These are phyloP conservation scores for Gelatoporia subvermispora DNA, from an alignment of 768 basidiomycete genomes.

Conservation along the genomic window DNA sequence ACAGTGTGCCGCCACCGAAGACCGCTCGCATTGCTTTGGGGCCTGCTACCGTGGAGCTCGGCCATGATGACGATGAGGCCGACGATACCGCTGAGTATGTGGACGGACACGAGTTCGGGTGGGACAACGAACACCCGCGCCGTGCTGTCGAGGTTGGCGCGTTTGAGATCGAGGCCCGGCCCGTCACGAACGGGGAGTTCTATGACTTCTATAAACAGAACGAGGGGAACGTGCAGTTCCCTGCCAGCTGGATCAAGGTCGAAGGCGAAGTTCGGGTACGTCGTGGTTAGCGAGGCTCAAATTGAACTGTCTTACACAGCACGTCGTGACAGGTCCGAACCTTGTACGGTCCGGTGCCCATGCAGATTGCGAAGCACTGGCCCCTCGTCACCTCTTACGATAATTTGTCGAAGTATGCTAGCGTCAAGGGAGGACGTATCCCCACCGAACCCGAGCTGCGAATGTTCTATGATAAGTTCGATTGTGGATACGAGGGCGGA, in stretches of 20 bases:
- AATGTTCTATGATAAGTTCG: slow-evolving; percentile 71
- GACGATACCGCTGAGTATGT: slow-evolving; percentile 51
- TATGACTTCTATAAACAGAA: slow-evolving; percentile 51
- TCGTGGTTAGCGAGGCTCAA: not conserved
- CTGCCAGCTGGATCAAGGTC: slow-evolving; percentile 69
- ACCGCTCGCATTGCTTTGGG: slow-evolving; percentile 50
- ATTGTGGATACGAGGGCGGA: slow-evolving; percentile 69
- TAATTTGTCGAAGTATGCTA: slow-evolving; percentile 76
- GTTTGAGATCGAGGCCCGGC: slow-evolving; percentile 81
- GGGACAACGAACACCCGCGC: slow-evolving; percentile 90
- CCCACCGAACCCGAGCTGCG: slow-evolving; percentile 88
- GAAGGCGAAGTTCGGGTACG: slow-evolving; percentile 47
- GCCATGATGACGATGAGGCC: slow-evolving; percentile 78
- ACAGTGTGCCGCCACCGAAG: slow-evolving; percentile 38
- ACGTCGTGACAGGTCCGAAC: slow-evolving; percentile 79
- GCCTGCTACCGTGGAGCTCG: slow-evolving; percentile 56
- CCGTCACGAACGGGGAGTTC: slow-evolving; percentile 87
- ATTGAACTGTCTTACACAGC: not conserved
- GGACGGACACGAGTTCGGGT: slow-evolving; percentile 71
- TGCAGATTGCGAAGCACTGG: slow-evolving; percentile 80
- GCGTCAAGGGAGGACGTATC: slow-evolving; percentile 84
- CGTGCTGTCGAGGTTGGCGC: slow-evolving; percentile 52
- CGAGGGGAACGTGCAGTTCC: slow-evolving; percentile 46
- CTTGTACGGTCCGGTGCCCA: slow-evolving; percentile 76
- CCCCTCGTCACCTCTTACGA: slow-evolving; percentile 78